These are phyloP conservation scores for Scedosporium minutisporum DNA, from an alignment of 2,329 filamentous ascomycete species.

Conservation along the genomic window DNA sequence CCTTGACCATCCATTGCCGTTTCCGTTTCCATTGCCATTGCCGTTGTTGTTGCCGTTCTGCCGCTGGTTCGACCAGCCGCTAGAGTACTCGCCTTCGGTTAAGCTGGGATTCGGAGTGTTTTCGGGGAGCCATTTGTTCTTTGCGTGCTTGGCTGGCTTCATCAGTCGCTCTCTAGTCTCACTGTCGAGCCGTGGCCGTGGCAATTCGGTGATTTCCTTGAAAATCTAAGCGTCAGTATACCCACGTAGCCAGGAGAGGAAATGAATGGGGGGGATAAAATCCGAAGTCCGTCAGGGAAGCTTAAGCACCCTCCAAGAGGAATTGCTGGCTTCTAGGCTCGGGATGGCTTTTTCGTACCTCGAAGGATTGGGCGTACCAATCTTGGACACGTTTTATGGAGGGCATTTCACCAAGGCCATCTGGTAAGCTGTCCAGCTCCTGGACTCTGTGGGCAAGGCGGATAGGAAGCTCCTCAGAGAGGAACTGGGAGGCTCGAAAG, in stretches of 20 bases:
- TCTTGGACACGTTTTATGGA: constrained; percentile 91
- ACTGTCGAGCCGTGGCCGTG: constrained; percentile 67
- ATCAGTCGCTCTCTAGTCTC: constrained; percentile 67
- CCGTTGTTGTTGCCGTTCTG: constrained; percentile 32
- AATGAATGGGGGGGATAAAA: neutral
- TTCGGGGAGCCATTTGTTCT: constrained; percentile 62
- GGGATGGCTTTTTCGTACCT: constrained; percentile 47
- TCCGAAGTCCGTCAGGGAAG: no score
- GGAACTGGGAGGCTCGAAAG: constrained; percentile 95
- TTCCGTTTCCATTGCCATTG: constrained; percentile 34
- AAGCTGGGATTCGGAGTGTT: constrained; percentile 87
- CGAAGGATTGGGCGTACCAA: constrained; percentile 99
- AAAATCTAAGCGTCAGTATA: constrained; percentile 7
- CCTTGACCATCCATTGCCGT: constrained; percentile 34
- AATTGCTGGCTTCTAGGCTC: neutral
- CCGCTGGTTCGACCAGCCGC: constrained; percentile 35
- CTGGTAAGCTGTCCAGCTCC: constrained; percentile 82
- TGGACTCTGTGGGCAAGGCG: constrained; percentile 92
- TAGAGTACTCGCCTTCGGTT: constrained; percentile 68
- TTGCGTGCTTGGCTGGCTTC: constrained; percentile 51
- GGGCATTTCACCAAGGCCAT: constrained; percentile 96
- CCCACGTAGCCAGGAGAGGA: neutral
- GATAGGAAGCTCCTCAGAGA: constrained; percentile 96
- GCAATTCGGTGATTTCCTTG: constrained; percentile 83
- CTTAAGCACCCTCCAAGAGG: no score